Percentiles rank a stretch among this genome's conserved stretches.
Conservation (phyloP, 805 yeast genomes). For the Candida quercuum region DNA sequence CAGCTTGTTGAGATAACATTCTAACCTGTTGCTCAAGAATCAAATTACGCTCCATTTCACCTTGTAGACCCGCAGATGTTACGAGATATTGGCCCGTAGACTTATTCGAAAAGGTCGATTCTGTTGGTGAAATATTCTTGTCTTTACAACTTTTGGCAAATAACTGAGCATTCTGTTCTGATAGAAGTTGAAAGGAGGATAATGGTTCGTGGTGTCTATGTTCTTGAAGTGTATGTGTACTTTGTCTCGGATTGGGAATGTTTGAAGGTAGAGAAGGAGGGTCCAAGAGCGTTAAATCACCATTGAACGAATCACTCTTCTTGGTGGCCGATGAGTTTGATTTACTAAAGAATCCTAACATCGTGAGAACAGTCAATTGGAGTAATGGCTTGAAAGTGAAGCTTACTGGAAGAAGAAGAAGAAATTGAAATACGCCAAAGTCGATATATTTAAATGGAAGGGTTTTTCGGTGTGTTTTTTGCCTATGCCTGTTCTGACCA, state of each 20-base stretch:
- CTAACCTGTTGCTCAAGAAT: slow-evolving; percentile 23
- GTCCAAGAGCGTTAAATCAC: slow-evolving; percentile 4
- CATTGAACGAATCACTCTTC: slow-evolving; percentile 1
- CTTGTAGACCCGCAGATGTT: slow-evolving; percentile 18
- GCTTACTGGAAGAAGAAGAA: background rate
- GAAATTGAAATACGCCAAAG: too few species aligned
- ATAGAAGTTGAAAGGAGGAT: slow-evolving; percentile 3
- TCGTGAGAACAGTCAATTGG: background rate
- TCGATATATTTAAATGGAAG: too few species aligned
- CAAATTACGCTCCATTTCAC: slow-evolving; percentile 23
- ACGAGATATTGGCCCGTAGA: slow-evolving; percentile 1
- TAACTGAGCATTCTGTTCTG: slow-evolving; percentile 9
- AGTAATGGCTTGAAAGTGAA: background rate
- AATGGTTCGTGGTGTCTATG: background rate
- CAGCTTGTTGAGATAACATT: slow-evolving; percentile 22
- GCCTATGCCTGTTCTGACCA: too few species aligned
- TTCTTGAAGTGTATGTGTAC: background rate
- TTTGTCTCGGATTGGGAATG: background rate
- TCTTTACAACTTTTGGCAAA: slow-evolving; percentile 10
- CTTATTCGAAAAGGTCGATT: slow-evolving; percentile 6
- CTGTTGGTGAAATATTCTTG: slow-evolving; percentile 7
- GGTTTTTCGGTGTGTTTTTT: too few species aligned
- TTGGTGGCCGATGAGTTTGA: slow-evolving; percentile 1
- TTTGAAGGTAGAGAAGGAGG: slow-evolving; percentile 1
- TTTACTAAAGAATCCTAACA: slow-evolving; percentile 3